Base-by-base conservation (phyloP, 257 asterid genomes). In the Solanum habrochaites region DNA sequence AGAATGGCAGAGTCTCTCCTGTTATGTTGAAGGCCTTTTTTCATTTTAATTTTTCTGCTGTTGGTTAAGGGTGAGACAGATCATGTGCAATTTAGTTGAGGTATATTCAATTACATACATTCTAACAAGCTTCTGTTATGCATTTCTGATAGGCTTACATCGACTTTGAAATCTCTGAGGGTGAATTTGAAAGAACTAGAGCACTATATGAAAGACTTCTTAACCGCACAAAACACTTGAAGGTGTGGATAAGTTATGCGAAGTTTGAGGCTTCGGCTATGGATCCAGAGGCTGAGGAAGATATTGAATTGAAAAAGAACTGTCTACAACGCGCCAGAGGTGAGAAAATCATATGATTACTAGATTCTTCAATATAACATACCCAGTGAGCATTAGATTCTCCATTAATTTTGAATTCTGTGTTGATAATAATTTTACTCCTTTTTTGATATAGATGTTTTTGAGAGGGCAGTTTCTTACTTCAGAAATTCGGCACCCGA, bases 221-320 rank as follows among this genome's bases (percentile, higher is more conserved):
- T 83, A 67, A 94, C 89, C 96, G 99, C 83, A 97, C 99, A 1
- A 96, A 97, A 49, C 99, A 97, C 89, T 90, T 96, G 92, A 97
- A 97, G 89, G 99, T 97, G 90, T 97, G 99, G 99, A 92, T 95
- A 29, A 97, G 99, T 88, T 97, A 90, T 92, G 99, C 99, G 58
- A 96, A 97, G 91, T 97, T 97, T 81, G 99, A 95, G 91, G 98
- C 95, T 60, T 91, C 98, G 60, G 94, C 94, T 60, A 47, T 90
- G 91, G 93, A 93, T 87, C 95, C 90, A 83, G 67, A 87, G 45
- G 27, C 85, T 49, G 97, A 93, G 87, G 93, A 88, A 85, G 95
- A 92, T 39, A 23, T 67, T 83, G 94, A 90, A 75, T 91, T 84
- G 88, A 93, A 91, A 90, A 89, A 86, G 75, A 90, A 89, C 71